phyloP scores from a whole-genome alignment of 2,329 filamentous ascomycete genomes.

The Hansfordia pulvinata region DNA sequence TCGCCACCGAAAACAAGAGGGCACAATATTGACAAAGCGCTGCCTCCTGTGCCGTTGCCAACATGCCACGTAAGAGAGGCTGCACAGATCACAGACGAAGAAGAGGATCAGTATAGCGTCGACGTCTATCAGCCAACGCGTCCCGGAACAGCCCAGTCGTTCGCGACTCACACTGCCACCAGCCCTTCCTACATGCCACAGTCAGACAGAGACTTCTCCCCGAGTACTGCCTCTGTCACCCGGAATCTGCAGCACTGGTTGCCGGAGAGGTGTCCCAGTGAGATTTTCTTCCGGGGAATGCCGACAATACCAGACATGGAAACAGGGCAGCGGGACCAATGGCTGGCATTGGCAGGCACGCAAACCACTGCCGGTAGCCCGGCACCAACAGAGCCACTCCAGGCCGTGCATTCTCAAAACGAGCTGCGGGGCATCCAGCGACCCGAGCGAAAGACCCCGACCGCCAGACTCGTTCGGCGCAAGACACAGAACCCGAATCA shows the following conservation, averaged over 20 bases:
- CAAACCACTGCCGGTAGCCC: slow-evolving; percentile 7
- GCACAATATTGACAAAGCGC: slow-evolving; percentile 11
- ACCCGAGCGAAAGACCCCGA: slow-evolving; percentile 1
- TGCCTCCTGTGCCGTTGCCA: slow-evolving; percentile 10
- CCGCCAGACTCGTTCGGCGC: background rate
- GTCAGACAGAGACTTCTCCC: no score
- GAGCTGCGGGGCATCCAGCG: background rate
- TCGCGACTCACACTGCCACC: no score
- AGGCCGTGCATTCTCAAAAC: background rate
- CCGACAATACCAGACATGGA: no score
- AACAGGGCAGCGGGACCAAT: no score
- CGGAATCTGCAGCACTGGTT: no score
- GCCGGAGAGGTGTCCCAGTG: no score
- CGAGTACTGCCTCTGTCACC: no score
- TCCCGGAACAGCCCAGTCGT: slow-evolving; percentile 4
- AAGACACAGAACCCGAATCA: slow-evolving; percentile 6
- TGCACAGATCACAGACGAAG: slow-evolving; percentile 19
- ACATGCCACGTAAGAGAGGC: slow-evolving; percentile 21
- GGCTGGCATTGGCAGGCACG: no score
- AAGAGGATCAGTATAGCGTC: slow-evolving; percentile 13
- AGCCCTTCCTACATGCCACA: no score
- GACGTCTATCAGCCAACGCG: slow-evolving; percentile 4
- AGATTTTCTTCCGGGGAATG: no score
- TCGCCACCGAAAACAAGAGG: slow-evolving; percentile 6
- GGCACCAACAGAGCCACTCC: slow-evolving; percentile 7